Conservation (phyloP, 345 rosid genomes). For the Syzygium oleosum region DNA sequence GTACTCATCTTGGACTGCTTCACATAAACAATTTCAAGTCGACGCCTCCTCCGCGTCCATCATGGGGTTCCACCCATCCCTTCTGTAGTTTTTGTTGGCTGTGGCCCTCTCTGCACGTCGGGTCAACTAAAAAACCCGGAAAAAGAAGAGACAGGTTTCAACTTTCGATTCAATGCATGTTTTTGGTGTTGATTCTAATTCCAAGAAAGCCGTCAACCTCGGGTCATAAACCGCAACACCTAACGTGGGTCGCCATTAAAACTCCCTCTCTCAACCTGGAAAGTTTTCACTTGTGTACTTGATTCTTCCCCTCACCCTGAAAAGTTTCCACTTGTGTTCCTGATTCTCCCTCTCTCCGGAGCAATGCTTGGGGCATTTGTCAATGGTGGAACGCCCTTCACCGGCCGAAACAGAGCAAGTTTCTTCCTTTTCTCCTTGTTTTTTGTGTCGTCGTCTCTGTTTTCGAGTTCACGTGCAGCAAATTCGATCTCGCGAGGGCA, state of each 20-base stretch:
- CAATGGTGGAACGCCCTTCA: not conserved
- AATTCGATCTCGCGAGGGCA: constrained; percentile 28
- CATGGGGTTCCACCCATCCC: not conserved
- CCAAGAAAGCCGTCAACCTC: not conserved
- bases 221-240: not conserved
- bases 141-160: not conserved
- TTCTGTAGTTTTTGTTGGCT: not conserved
- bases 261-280: not conserved
- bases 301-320: not conserved
- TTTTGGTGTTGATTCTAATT: not conserved
- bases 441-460: constrained; percentile 5
- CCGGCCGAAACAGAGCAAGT: not conserved
- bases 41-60: not conserved
- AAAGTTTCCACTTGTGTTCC: accelerated
- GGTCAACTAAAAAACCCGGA: not conserved
- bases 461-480: constrained; percentile 19
- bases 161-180: not conserved
- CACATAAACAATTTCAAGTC: not conserved
- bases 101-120: not conserved
- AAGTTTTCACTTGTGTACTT: accelerated
- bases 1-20: not conserved
- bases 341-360: not conserved
- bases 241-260: not conserved
- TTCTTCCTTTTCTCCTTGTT: constrained; percentile 11
- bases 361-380: not conserved